Evolutionary conservation across 768 basidiomycete genomes (phyloP), one percentile per base, ranked within the genome.

Genomic region (Galerina marginata): DNA sequence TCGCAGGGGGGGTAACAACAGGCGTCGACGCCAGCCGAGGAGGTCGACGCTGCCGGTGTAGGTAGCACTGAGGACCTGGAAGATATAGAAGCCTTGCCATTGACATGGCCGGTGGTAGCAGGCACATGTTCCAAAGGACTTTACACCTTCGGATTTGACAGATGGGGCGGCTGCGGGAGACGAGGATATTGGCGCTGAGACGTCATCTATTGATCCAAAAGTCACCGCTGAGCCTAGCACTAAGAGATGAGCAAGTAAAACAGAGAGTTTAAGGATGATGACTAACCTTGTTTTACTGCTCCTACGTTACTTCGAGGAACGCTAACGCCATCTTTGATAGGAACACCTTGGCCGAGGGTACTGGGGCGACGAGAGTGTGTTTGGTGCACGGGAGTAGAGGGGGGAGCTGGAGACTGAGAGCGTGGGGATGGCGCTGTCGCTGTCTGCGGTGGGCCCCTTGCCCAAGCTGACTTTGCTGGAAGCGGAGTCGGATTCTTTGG

Each of bases 181-280:
- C 47, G 92, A 90, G 38, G 93, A 91, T 68, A 94, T 88, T 61
- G 89, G 83, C 54, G 92, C 87, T 59, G 82, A 76, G 65, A 82
- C 84, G 75, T 93, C 91, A 77, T 93, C 90, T 82, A 95, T 92
- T 48, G 93, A 93, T 67, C 95, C 95, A 79, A 96, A 95, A 51
- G 90, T 91, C 65, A 96, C 88, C 54, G 84, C 78, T 58, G 87
- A 86, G 68, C 83, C 86, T 91, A 63, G 47, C 51, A 51, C 50
- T 63, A 43, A 11, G 62, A 20, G 53, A 46, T 47, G 23, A 62
- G 56, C 15, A 25, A 67, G 55, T 54, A 46, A 59, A 29, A 46
- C 38, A 47, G 54, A 65, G 46, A 33, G 33, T 54, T 51, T 48
- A 38, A 49, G 39, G 44, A 14, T 12, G 60, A 70, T 61, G 61